Percentiles rank a stretch among this genome's conserved stretches.
phyloP scores from a whole-genome alignment of 225 moss, liverwort and hornwort species.

The Neckera pumila region DNA sequence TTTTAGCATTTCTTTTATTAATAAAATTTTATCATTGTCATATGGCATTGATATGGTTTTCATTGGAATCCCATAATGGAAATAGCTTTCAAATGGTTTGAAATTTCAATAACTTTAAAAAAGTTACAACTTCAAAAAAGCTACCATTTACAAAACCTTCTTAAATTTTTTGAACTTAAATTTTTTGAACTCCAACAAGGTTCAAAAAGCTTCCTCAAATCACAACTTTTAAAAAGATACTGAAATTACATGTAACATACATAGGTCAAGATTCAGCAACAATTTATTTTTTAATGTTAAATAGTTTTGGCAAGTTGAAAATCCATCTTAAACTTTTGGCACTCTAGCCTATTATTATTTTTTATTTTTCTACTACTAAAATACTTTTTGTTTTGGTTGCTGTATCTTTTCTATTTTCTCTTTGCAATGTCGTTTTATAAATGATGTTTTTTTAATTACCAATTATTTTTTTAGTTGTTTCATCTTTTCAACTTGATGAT shows the following conservation, averaged over 20 bases:
- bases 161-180: neutral
- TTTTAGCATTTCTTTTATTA: neutral
- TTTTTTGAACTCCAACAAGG: neutral
- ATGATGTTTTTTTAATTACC: too few relatives aligned
- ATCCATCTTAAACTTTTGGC: neutral
- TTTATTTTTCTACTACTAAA: rapidly evolving
- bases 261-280: rapidly evolving
- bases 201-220: neutral
- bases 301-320: neutral
- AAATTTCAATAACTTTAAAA: neutral
- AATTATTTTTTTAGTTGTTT: neutral
- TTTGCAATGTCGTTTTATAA: rapidly evolving
- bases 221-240: neutral
- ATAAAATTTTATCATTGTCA: neutral
- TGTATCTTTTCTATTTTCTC: rapidly evolving
- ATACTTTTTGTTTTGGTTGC: neutral
- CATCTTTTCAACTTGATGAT: neutral
- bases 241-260: neutral
- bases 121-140: too few relatives aligned
- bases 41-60: neutral
- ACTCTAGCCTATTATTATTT: too few relatives aligned
- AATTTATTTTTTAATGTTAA: neutral
- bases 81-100: neutral
- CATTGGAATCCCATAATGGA: rapidly evolving
- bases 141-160: neutral